Percentiles rank a stretch among this genome's conserved stretches.
phyloP scores from a whole-genome alignment of 495 filamentous ascomycete genomes.

The Aspergillus taichungensis region DNA sequence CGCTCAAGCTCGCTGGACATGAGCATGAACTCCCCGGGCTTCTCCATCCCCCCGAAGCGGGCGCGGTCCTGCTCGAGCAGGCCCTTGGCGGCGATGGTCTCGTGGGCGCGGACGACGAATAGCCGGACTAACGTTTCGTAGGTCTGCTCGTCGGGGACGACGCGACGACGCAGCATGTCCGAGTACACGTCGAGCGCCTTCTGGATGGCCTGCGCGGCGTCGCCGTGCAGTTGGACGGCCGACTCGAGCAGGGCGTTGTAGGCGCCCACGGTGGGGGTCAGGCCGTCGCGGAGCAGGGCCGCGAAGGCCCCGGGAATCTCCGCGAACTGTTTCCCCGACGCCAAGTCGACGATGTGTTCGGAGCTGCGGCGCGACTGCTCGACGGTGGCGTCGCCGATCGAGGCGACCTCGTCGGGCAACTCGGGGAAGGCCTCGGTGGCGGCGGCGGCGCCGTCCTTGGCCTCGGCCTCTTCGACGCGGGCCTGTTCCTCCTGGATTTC shows the following conservation, averaged over 20 bases:
- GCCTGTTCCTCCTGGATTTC: constrained; percentile 41
- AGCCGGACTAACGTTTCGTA: constrained; percentile 79
- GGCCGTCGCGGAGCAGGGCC: constrained; percentile 65
- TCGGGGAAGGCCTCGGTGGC: constrained; percentile 26
- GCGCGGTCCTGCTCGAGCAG: constrained; percentile 63
- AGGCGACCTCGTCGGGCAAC: constrained; percentile 21
- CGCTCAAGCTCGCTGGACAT: constrained; percentile 76
- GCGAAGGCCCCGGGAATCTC: constrained; percentile 89
- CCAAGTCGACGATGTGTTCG: constrained; percentile 64
- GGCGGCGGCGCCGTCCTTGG: constrained; percentile 20
- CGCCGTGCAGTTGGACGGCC: constrained; percentile 59
- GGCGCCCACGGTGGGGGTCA: constrained; percentile 69
- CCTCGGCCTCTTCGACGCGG: constrained; percentile 33
- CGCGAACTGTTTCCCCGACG: constrained; percentile 55
- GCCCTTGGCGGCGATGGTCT: constrained; percentile 59
- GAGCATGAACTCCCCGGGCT: constrained; percentile 82
- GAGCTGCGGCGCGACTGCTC: constrained; percentile 61
- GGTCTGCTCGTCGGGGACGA: constrained; percentile 72
- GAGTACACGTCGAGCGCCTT: constrained; percentile 93
- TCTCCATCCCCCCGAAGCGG: constrained; percentile 78
- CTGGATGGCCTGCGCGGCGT: constrained; percentile 69
- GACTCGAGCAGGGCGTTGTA: constrained; percentile 87
- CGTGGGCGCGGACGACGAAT: constrained; percentile 67
- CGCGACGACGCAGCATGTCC: constrained; percentile 84
- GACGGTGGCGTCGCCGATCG: constrained; percentile 18